phyloP scores from a whole-genome alignment of 257 asterid genomes.

The Ophiorrhiza pumila region DNA sequence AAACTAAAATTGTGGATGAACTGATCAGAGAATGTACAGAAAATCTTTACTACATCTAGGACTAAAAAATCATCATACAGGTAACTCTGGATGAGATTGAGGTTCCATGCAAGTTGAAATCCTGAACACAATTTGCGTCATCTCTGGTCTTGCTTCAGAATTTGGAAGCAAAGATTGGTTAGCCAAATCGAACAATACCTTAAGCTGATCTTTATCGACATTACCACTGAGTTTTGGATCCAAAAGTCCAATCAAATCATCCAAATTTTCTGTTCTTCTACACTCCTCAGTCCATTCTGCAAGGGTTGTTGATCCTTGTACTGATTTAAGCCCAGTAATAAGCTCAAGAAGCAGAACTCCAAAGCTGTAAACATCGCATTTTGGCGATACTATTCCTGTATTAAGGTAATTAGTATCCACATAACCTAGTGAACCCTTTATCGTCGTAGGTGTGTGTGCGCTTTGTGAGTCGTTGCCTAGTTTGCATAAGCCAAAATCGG shows the following conservation, averaged over 20 bases:
- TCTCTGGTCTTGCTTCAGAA: constrained; percentile 57
- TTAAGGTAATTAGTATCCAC: constrained; percentile 57
- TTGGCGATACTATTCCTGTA: constrained; percentile 62
- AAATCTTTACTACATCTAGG: background rate
- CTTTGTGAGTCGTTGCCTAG: constrained; percentile 48
- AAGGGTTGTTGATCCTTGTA: constrained; percentile 62
- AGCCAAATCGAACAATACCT: constrained; percentile 43
- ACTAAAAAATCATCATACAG: constrained; percentile 5
- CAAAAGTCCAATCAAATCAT: constrained; percentile 39
- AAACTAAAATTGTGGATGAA: too few species aligned
- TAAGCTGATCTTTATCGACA: constrained; percentile 45
- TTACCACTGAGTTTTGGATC: constrained; percentile 49
- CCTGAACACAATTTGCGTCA: constrained; percentile 49
- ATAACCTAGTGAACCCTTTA: constrained; percentile 74
- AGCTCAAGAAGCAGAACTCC: constrained; percentile 71
- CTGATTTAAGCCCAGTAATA: constrained; percentile 58
- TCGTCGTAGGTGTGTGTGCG: constrained; percentile 48
- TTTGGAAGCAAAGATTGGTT: constrained; percentile 48
- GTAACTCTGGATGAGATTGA: constrained; percentile 29
- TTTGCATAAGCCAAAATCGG: constrained; percentile 81
- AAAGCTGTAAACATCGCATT: constrained; percentile 74
- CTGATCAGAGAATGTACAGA: background rate
- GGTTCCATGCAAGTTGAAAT: constrained; percentile 45
- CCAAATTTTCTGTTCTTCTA: constrained; percentile 39
- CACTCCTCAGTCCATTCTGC: constrained; percentile 71